Base-by-base conservation (phyloP, 495 filamentous ascomycete genomes). In the Podospora pseudopauciseta region DNA sequence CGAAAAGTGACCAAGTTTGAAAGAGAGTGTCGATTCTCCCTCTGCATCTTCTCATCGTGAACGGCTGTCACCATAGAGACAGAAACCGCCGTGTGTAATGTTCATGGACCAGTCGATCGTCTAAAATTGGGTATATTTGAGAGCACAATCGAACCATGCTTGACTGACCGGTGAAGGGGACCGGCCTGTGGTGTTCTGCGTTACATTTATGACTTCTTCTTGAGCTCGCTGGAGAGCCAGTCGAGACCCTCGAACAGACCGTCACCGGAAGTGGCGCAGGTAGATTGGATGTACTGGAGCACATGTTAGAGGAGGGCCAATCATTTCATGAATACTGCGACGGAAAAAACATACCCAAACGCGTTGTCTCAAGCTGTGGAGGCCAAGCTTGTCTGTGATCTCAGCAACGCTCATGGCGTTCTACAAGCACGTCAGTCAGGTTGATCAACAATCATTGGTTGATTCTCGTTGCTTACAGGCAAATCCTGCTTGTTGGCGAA, bases 401-500 rank as follows among this genome's bases (percentile, higher is more conserved):
- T 99, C 95, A 74, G 95, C 93, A 72, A 95, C 94, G 79, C 94
- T 97, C 95, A 99, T 99, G 78, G 95, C 95, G 77, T 99, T 98
- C 92, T 98, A 75, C 60, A 63, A 54, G 18, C 9, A 26, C 23
- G 71, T 77, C 54, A 78, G 76, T 67, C 27, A 6, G 9, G 68
- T 57, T 39, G 4, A 5, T 64, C 19, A 57, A 20, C 19, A 0
- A 62, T 5, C 9, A 3, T 7, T 49, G 5, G 13, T 15, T 30
- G 55, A 54, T 20, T 27, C 27, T 58, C 28, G n/a, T 68, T 65
- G 80, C 93, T 79, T 86, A 97, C 94, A 60, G 95, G 95, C 85
- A 99, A 82, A 96, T 99, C 95, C 86, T 99, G 95, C 87, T 99
- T 99, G 91, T 99, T 99, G 85, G 95, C 95, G 77, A 99, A 99